Evolutionary conservation across 108 stramenopile genomes (phyloP).

Genomic region (Asterionellopsis glacialis): DNA sequence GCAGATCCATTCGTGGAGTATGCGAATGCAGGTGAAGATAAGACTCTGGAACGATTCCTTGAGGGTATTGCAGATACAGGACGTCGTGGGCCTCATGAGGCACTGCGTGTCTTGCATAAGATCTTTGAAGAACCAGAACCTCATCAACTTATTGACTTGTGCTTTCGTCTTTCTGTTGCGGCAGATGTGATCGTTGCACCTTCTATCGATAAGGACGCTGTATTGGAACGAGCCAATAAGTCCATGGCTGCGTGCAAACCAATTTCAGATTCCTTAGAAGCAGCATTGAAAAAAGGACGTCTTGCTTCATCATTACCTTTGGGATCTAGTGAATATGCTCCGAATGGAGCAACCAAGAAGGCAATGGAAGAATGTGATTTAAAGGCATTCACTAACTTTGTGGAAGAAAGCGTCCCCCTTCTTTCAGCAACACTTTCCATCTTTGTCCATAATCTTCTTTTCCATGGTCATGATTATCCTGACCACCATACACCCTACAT

Average conservation of each 20-base stretch:
- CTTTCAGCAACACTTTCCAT: constrained; percentile 57
- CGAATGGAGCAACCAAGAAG: background rate
- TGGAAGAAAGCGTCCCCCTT: constrained; percentile 60
- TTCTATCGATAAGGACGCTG: constrained; percentile 5
- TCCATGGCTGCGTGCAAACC: background rate
- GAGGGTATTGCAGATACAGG: constrained; percentile 40
- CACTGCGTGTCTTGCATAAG: constrained; percentile 22
- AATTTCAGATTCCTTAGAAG: background rate
- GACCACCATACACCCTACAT: constrained; percentile 45
- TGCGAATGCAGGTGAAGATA: constrained; percentile 27
- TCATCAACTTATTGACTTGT: background rate
- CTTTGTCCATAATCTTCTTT: constrained; percentile 62
- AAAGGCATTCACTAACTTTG: constrained; percentile 27
- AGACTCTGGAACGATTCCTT: constrained; percentile 26
- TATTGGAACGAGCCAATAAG: background rate
- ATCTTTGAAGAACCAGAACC: constrained; percentile 13
- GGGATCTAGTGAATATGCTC: no score
- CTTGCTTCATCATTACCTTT: background rate
- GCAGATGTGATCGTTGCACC: constrained; percentile 25
- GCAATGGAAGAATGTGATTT: background rate
- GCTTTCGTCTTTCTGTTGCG: constrained; percentile 29
- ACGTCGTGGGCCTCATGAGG: constrained; percentile 33
- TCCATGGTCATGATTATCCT: constrained; percentile 32
- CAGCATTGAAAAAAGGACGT: background rate
- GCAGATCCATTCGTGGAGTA: constrained; percentile 44